Evolutionary conservation across 2,329 filamentous ascomycete species (phyloP).

Genomic region (Phyllosticta ampelicida): DNA sequence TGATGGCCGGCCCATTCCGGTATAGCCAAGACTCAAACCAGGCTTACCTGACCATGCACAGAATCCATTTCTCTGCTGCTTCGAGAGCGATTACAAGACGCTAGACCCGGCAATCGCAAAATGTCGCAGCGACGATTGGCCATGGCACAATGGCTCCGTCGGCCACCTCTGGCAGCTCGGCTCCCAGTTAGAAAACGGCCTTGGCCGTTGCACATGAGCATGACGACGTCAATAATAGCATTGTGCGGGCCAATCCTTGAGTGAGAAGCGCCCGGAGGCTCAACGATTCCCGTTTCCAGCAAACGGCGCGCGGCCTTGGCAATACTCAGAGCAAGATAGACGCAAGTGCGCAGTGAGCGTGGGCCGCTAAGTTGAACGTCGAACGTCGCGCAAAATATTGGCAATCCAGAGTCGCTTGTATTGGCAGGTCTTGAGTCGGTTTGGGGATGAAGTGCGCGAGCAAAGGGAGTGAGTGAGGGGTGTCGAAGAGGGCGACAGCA

Average conservation of each 20-base stretch:
- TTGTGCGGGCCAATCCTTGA: background rate
- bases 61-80: background rate
- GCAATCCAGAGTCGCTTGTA: constrained; percentile 3
- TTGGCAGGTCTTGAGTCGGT: background rate
- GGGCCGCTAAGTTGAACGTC: constrained; percentile 7
- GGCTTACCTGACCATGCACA: background rate
- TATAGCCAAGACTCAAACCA: background rate
- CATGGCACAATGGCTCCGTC: background rate
- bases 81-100: background rate
- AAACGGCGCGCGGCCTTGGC: background rate
- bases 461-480: background rate
- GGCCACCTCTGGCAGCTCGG: too few relatives aligned
- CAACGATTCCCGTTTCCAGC: background rate
- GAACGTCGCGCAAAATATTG: constrained; percentile 8
- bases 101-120: background rate
- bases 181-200: background rate
- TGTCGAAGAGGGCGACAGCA: background rate
- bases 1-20: background rate
- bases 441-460: background rate
- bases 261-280: background rate
- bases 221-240: background rate
- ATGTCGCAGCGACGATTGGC: background rate
- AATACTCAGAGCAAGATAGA: constrained; percentile 2
- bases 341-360: background rate
- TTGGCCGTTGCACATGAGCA: background rate